A percentile compares a stretch with the other conserved stretches of the same genome.
Evolutionary conservation across 2,329 filamentous ascomycete species (phyloP).

Genomic region (Sporothrix humicola): DNA sequence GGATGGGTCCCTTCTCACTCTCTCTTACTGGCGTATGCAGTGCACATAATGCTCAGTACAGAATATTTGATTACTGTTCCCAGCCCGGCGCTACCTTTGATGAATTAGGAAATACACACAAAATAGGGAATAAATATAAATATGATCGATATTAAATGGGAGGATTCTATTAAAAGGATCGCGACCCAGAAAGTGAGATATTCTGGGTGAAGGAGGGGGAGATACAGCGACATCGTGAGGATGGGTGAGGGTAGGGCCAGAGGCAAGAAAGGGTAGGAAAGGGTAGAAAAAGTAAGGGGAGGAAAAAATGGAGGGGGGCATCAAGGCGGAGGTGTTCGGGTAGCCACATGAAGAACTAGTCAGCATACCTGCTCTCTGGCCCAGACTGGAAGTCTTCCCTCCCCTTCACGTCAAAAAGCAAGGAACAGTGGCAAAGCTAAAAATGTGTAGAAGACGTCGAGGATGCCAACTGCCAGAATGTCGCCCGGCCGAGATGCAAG

Average conservation of each 20-base stretch:
- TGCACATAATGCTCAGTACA: too few species aligned
- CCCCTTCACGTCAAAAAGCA: not conserved
- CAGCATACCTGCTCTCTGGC: conserved; percentile 23
- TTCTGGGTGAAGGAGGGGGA: not conserved
- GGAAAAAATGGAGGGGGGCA: not conserved
- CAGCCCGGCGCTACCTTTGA: not conserved
- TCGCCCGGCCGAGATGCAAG: conserved; percentile 10
- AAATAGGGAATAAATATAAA: not conserved
- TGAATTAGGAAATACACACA: not conserved
- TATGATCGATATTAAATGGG: not conserved
- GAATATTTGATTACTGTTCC: too few species aligned
- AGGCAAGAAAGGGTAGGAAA: too few species aligned
- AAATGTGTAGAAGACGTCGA: not conserved
- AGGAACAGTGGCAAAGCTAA: conserved; percentile 3
- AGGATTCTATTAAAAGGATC: not conserved
- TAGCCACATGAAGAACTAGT: conserved; percentile 31
- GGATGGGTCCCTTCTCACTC: not conserved
- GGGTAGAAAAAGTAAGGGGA: not conserved
- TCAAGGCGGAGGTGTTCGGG: conserved; percentile 16
- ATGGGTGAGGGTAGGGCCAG: not conserved
- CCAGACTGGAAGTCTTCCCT: not conserved
- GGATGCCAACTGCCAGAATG: not conserved
- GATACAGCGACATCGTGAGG: not conserved
- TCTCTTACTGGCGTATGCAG: not conserved
- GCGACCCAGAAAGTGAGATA: not conserved